Conservation (phyloP, 352 stramenopile species). For the Pythium chondricola region DNA sequence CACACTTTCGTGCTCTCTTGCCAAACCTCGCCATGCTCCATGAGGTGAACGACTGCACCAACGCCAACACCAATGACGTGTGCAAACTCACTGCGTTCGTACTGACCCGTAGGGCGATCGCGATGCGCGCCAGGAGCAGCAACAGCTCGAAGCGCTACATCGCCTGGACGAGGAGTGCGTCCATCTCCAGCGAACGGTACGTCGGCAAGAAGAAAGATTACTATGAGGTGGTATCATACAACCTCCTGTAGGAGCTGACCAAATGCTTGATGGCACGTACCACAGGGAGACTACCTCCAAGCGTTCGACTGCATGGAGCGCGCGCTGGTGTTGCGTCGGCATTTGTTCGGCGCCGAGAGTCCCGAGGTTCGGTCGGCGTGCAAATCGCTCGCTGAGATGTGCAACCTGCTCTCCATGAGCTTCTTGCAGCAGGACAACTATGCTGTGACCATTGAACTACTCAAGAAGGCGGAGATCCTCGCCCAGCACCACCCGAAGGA, state of each 20-base stretch:
- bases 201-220: not conserved
- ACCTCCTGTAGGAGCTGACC: too few species aligned
- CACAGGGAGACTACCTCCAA: constrained; percentile 87
- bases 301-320: constrained; percentile 92
- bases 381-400: constrained; percentile 89
- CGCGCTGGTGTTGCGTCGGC: constrained; percentile 84
- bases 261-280: not conserved
- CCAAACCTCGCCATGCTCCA: too few species aligned
- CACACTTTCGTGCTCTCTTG: too few species aligned
- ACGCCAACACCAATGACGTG: too few species aligned
- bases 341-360: constrained; percentile 90
- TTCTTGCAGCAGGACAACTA: constrained; percentile 93
- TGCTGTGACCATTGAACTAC: constrained; percentile 84
- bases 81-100: too few species aligned
- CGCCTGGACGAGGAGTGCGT: constrained; percentile 88
- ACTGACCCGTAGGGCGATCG: too few species aligned
- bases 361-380: constrained; percentile 81
- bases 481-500: constrained; percentile 76
- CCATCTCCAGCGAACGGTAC: constrained; percentile 74
- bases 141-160: constrained; percentile 87
- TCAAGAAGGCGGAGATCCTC: constrained; percentile 92
- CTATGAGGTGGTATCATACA: too few species aligned
- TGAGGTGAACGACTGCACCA: too few species aligned
- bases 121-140: constrained; percentile 43
- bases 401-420: constrained; percentile 91